Conservation (phyloP, 495 filamentous ascomycete species). For the Penicillium silybi region DNA sequence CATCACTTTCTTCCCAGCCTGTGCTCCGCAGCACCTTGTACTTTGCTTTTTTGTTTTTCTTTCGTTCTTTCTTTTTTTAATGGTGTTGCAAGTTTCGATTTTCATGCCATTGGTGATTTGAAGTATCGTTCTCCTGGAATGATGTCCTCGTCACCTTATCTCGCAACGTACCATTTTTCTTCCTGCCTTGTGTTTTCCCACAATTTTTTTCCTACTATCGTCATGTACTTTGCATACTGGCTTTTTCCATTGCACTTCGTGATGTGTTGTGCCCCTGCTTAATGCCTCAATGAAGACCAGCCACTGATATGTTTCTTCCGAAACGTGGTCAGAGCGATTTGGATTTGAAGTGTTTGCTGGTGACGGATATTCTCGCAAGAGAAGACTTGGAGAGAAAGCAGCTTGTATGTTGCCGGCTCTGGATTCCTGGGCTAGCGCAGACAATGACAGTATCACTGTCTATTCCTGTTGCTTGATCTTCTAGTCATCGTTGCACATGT, state of each 20-base stretch:
- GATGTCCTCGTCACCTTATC: conserved; percentile 2
- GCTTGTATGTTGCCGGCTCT: not conserved
- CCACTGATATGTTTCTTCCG: not conserved
- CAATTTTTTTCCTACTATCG: conserved; percentile 9
- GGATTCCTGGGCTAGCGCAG: not conserved
- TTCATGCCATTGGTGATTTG: not conserved
- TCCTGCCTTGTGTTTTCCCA: conserved; percentile 28
- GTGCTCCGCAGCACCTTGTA: conserved; percentile 1
- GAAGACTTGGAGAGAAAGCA: not conserved
- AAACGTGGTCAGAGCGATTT: not conserved
- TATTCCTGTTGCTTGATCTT: not conserved
- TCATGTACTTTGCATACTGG: conserved; percentile 8
- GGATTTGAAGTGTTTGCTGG: not conserved
- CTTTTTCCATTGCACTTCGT: conserved; percentile 5
- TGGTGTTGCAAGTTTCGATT: conserved; percentile 3
- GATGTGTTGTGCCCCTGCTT: conserved; percentile 10
- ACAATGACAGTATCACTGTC: not conserved
- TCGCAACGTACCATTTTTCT: conserved; percentile 8
- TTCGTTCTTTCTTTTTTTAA: conserved; percentile 15
- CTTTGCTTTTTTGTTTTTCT: conserved; percentile 2
- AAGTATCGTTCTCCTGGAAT: not conserved
- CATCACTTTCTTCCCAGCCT: not conserved
- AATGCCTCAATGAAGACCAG: not conserved
- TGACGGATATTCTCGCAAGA: not conserved
- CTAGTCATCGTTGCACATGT: not conserved